A percentile compares a stretch with the other conserved stretches of the same genome.
Evolutionary conservation across 352 stramenopile species (phyloP).

Genomic region (Phytophthora palmivora): DNA sequence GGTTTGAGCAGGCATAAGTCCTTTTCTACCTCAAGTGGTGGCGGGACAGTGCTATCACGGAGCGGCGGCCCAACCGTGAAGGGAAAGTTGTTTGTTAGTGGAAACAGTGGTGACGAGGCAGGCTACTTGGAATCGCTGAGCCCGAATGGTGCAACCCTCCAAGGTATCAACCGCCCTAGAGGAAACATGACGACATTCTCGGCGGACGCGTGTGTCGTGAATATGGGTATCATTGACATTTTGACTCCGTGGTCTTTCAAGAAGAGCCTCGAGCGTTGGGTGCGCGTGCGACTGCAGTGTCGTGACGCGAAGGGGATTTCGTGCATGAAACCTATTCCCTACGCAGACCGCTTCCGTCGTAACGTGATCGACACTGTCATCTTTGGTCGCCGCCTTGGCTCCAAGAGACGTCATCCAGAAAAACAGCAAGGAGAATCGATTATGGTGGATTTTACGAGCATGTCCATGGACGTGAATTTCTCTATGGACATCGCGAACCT

Average conservation of each 20-base stretch:
- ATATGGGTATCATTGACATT: constrained; percentile 98
- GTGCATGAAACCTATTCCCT: constrained; percentile 81
- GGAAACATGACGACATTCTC: constrained; percentile 53
- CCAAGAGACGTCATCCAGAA: constrained; percentile 36
- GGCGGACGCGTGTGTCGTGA: constrained; percentile 84
- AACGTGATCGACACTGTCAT: constrained; percentile 89
- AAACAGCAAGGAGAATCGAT: constrained; percentile 70
- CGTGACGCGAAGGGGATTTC: constrained; percentile 83
- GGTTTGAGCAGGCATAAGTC: constrained; percentile 80
- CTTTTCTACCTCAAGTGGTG: constrained; percentile 44
- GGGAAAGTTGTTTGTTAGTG: constrained; percentile 39
- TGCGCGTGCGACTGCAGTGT: constrained; percentile 83
- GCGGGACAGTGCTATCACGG: constrained; percentile 38
- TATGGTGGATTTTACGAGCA: constrained; percentile 86
- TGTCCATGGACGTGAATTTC: constrained; percentile 53
- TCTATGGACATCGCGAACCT: constrained; percentile 47
- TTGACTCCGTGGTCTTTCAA: constrained; percentile 95
- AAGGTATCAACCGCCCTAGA: constrained; percentile 32
- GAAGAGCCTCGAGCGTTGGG: constrained; percentile 93
- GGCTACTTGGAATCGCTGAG: constrained; percentile 69
- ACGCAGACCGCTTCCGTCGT: constrained; percentile 84
- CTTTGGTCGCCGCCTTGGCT: constrained; percentile 61
- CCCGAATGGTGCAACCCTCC: constrained; percentile 46
- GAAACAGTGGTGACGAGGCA: constrained; percentile 44
- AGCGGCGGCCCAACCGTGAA: constrained; percentile 42